Evolutionary conservation across 139 green algal species (phyloP), one percentile per base, ranked within the genome.

Genomic region (Chlamydomonas incerta): DNA sequence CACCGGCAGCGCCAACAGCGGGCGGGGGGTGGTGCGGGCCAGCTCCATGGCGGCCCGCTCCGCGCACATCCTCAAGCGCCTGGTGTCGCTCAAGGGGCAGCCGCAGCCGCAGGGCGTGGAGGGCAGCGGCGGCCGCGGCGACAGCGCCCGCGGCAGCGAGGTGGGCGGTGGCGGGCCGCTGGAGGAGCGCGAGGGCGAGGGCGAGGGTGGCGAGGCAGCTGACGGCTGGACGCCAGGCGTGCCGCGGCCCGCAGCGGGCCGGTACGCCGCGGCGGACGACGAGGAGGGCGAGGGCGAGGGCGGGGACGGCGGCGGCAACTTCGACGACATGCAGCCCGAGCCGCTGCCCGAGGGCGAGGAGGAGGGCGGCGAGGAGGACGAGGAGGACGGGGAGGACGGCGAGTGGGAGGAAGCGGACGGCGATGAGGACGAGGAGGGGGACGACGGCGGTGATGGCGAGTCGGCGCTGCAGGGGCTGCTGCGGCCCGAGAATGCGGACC

Each of bases 41-140:
- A 46, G 50, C 14, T 74, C 63, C 29, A 72, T 83, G 4, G 76
- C 52, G 29, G 76, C 76, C 29, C 37, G 63, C 3, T 83, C 76
- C 5, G 63, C 76, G 18, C 29, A 55, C n/a, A 74, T 83, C 41
- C 5, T 74, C 17, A 63, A 26, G 20, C 62, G 63, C 23, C 63
- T 83, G 18, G 76, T 74, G 11, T 83, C 76, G 0, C 15, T 72
- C 26, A 72, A 72, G 37, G 28, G 70, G 17, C 57, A 0, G 14
- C 4, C 11, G 17, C 57, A 0, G 14, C 4, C 11, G 24, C 10
- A 29, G 33, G 41, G 24, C 41, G 70, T 41, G 11, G 70, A n/a
- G n/a, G 41, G 72, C 15, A 18, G 41, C 41, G 71, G 46, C 46
- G 23, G 41, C 70, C 10, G 28, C 23, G 9, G 24, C 10, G 26